Evolutionary conservation across 2,329 filamentous ascomycete species (phyloP).

Genomic region (Botryotinia calthae): DNA sequence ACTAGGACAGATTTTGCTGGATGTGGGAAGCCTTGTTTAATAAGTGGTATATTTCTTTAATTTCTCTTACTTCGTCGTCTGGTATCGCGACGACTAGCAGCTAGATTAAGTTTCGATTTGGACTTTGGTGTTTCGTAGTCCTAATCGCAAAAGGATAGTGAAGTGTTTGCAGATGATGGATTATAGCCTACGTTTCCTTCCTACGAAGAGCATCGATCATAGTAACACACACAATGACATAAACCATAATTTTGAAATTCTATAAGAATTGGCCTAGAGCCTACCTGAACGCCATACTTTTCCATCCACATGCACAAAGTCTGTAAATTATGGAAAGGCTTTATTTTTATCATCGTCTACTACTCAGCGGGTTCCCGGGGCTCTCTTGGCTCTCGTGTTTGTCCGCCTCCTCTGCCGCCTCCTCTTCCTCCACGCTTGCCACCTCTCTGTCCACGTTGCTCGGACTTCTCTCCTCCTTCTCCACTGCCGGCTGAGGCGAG

Average conservation of each 20-base stretch:
- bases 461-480: conserved; percentile 48
- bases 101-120: background rate
- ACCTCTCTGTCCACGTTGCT: conserved; percentile 47
- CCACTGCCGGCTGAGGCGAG: conserved; percentile 40
- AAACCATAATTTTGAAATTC: conserved; percentile 24
- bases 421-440: conserved; percentile 51
- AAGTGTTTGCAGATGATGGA: background rate
- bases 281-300: conserved; percentile 45
- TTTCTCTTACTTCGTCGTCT: background rate
- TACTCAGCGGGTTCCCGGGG: conserved; percentile 35
- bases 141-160: too few relatives aligned
- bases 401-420: conserved; percentile 50
- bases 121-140: background rate
- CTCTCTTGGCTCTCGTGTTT: conserved; percentile 46
- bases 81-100: background rate
- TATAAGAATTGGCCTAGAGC: conserved; percentile 42
- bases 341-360: conserved; percentile 22
- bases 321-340: conserved; percentile 31
- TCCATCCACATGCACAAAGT: conserved; percentile 37
- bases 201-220: background rate
- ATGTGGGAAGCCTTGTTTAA: background rate
- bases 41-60: background rate
- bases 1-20: background rate
- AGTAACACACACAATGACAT: conserved; percentile 27
- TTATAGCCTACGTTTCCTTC: background rate